Evolutionary conservation across 2,329 filamentous ascomycete genomes (phyloP), one percentile per base, ranked within the genome.

Genomic region (Amylocarpus encephaloides): DNA sequence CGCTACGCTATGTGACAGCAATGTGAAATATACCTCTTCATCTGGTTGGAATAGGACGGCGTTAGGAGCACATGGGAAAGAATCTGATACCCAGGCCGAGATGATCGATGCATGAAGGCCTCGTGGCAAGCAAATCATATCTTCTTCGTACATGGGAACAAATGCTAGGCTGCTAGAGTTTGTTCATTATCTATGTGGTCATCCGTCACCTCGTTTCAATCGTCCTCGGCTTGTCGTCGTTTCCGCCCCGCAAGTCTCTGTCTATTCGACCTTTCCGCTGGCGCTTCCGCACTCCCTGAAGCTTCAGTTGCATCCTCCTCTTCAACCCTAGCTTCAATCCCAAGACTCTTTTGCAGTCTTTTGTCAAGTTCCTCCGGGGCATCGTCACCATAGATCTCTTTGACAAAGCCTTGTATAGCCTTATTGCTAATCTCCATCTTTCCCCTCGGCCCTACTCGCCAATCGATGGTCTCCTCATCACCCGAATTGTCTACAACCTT

Each of bases 381-480:
- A 22, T 53, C 56, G 6, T 72, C 71, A 1, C 75, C 79, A 64
- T 81, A 85, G 0, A 84, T 73, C 48, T 76, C 68, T 64, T 80
- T 70, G 3, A 90, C 80, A 55, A 96, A 69, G 0, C 81, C 82
- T 15, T 82, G 80, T 11, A 93, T 85, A 0, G 86, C 88, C 44
- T 82, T 77, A n/a, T 83, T 74, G 0, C 86, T 88, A 33, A 97
- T 79, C 68, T 97, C 93, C 6, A 91, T 76, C 68, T 86, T 93
- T 5, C 87, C 92, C 18, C 93, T 78, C 5, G 89, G 85, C 0
- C 93, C 93, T 12, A 96, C 79, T 49, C 86, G 79, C 77, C 88
- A 98, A 43, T 88, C 90, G 6, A 89, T 75, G 2, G 80, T 75
- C 55, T 92, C 83, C 34, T 95, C 88, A 22, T 86, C 88, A 1